These are phyloP conservation scores for Rhizopogon vesiculosus DNA, from an alignment of 768 basidiomycete genomes.

Conservation along the genomic window DNA sequence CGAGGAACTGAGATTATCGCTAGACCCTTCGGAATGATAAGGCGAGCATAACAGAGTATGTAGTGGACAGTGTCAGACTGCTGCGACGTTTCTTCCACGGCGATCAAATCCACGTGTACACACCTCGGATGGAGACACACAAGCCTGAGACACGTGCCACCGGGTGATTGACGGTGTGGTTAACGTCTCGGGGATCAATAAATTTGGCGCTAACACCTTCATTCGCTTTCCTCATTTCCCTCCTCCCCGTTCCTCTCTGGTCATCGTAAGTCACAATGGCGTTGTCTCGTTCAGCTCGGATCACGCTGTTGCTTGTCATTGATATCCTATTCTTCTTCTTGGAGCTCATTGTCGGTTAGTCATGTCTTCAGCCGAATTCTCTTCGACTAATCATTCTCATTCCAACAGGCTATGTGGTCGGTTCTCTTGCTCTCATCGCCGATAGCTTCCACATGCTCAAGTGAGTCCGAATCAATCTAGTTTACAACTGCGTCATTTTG, in stretches of 20 bases:
- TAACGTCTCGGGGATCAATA: too few relatives aligned
- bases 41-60: too few relatives aligned
- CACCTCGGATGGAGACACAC: too few relatives aligned
- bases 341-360: slow-evolving; percentile 73
- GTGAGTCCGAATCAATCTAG: slow-evolving; percentile 39
- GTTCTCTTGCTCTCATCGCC: slow-evolving; percentile 90
- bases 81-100: too few relatives aligned
- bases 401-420: slow-evolving; percentile 80
- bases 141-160: too few relatives aligned
- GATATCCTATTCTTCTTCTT: slow-evolving; percentile 86
- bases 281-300: slow-evolving; percentile 66
- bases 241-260: background rate
- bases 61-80: too few relatives aligned
- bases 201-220: too few relatives aligned
- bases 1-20: too few relatives aligned
- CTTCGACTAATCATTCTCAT: background rate
- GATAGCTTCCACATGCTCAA: slow-evolving; percentile 99
- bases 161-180: too few relatives aligned
- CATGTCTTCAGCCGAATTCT: background rate
- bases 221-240: too few relatives aligned
- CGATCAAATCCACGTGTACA: too few relatives aligned
- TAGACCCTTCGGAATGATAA: too few relatives aligned
- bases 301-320: slow-evolving; percentile 73
- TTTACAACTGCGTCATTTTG: slow-evolving; percentile 6
- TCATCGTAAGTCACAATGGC: slow-evolving; percentile 14